phyloP scores from a whole-genome alignment of 2,329 filamentous ascomycete species.

The Cladobotryum mycophilum region DNA sequence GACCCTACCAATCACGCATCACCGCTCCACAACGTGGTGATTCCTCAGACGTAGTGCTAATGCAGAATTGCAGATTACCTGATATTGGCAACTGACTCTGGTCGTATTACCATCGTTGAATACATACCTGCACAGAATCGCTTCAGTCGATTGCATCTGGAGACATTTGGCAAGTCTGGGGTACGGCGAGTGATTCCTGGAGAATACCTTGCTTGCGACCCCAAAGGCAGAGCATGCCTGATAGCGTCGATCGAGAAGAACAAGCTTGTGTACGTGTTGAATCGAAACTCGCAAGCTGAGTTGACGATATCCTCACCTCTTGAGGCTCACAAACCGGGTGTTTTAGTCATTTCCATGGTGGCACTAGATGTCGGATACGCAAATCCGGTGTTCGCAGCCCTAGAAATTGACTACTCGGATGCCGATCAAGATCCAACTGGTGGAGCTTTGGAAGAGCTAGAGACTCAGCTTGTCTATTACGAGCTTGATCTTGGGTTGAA shows the following conservation, averaged over 20 bases:
- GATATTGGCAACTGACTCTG: slow-evolving; percentile 91
- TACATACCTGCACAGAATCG: slow-evolving; percentile 81
- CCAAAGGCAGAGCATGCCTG: slow-evolving; percentile 90
- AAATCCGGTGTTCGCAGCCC: slow-evolving; percentile 89
- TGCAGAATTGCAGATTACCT: slow-evolving; percentile 68
- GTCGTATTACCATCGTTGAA: slow-evolving; percentile 88
- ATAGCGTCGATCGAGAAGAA: slow-evolving; percentile 97
- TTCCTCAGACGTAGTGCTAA: slow-evolving; percentile 21
- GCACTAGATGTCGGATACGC: slow-evolving; percentile 94
- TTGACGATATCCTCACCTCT: slow-evolving; percentile 95
- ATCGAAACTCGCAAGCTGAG: slow-evolving; percentile 88
- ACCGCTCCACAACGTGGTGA: slow-evolving; percentile 22
- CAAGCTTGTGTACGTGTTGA: slow-evolving; percentile 97
- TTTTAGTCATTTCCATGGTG: slow-evolving; percentile 80
- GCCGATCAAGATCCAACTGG: slow-evolving; percentile 87
- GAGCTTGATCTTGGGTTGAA: slow-evolving; percentile 95
- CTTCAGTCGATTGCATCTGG: slow-evolving; percentile 84
- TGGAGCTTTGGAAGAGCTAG: slow-evolving; percentile 70
- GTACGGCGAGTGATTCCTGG: slow-evolving; percentile 89
- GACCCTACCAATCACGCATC: slow-evolving; percentile 17
- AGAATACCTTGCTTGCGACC: slow-evolving; percentile 92
- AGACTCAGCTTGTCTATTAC: slow-evolving; percentile 93
- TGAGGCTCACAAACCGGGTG: slow-evolving; percentile 90
- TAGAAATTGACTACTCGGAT: slow-evolving; percentile 91
- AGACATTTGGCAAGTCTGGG: slow-evolving; percentile 97